Conservation (phyloP, 805 yeast genomes). For the Wickerhamomyces silvicola region DNA sequence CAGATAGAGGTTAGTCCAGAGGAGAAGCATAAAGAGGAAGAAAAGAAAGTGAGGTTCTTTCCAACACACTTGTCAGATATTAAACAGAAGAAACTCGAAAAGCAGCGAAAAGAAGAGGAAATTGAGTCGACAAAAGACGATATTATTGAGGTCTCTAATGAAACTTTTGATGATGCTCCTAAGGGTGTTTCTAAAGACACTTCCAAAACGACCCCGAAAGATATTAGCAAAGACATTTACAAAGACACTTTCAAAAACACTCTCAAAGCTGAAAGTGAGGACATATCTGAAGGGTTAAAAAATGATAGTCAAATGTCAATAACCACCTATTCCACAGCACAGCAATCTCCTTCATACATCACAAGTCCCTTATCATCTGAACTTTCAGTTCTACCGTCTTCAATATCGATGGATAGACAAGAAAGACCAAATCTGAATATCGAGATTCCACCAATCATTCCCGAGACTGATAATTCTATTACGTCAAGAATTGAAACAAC, state of each 20-base stretch:
- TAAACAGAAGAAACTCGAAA: constrained; percentile 8
- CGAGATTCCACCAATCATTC: constrained; percentile 3
- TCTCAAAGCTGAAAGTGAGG: no score
- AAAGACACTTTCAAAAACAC: no score
- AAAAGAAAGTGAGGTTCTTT: constrained; percentile 9
- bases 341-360: constrained; percentile 1
- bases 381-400: constrained; percentile 1
- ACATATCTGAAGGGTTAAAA: neutral
- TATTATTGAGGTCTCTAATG: neutral
- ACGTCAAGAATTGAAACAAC: neutral
- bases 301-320: neutral
- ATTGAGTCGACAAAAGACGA: neutral
- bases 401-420: neutral
- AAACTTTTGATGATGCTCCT: no score
- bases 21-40: no score
- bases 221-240: no score
- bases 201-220: no score
- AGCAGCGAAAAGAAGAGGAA: constrained; percentile 1
- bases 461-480: neutral
- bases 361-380: constrained; percentile 4
- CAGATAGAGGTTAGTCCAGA: no score
- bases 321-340: neutral
- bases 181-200: no score
- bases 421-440: neutral
- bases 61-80: constrained; percentile 9